These are phyloP conservation scores for Viola odorata DNA, from an alignment of 345 rosid species.

Conservation along the genomic window DNA sequence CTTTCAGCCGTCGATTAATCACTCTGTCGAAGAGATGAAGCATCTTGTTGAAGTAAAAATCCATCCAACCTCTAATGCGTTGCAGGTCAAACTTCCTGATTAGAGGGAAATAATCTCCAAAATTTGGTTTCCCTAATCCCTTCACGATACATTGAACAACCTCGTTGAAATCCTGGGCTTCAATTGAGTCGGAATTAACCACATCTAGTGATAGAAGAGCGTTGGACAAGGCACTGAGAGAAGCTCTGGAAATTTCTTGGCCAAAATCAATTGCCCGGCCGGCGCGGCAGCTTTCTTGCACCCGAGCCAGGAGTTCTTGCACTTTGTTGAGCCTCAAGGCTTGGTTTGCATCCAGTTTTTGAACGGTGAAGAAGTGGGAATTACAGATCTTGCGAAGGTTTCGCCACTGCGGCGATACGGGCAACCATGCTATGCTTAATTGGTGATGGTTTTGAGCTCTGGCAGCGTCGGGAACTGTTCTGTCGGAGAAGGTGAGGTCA, in stretches of 20 bases:
- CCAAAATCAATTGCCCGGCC: constrained; percentile 26
- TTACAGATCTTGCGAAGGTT: constrained; percentile 7
- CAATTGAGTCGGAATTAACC: constrained; percentile 17
- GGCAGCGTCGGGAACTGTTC: not conserved
- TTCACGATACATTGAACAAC: constrained; percentile 26
- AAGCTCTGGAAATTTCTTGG: constrained; percentile 30
- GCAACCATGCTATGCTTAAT: not conserved
- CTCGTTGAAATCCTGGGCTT: constrained; percentile 31
- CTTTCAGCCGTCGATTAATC: constrained; percentile 22
- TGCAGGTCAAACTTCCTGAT: constrained; percentile 39
- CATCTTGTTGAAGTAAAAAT: constrained; percentile 5
- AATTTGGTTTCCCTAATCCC: constrained; percentile 36
- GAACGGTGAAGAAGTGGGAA: constrained; percentile 12
- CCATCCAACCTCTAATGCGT: constrained; percentile 21
- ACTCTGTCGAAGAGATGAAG: constrained; percentile 21
- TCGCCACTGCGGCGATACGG: constrained; percentile 6
- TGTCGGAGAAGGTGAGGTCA: constrained; percentile 4
- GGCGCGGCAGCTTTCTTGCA: not conserved
- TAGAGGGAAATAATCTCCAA: constrained; percentile 41
- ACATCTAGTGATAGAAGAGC: constrained; percentile 41
- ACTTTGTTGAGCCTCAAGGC: constrained; percentile 14
- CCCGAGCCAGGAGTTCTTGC: constrained; percentile 5
- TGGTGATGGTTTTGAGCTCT: not conserved
- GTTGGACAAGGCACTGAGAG: constrained; percentile 37
- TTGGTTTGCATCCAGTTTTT: constrained; percentile 12